These are phyloP conservation scores for Pachysandra terminalis DNA, from an alignment of 164 flowering plant species.

Conservation along the genomic window DNA sequence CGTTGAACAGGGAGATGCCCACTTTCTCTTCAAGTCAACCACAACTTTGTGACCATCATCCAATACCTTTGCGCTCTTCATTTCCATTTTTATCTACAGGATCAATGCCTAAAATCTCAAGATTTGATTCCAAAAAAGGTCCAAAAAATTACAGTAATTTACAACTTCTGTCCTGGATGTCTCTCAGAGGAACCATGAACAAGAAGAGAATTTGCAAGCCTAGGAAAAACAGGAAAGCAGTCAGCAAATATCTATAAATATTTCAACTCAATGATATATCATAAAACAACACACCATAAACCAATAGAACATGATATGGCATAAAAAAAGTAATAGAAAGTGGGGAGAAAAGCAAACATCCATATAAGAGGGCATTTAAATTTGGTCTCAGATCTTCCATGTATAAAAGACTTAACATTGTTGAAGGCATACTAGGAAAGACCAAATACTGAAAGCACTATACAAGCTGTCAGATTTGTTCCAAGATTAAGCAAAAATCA, in stretches of 20 bases:
- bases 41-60: slow-evolving; percentile 41
- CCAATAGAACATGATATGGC: too few species aligned
- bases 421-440: too few species aligned
- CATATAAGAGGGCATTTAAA: too few species aligned
- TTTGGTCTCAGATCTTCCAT: too few species aligned
- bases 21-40: slow-evolving; percentile 59
- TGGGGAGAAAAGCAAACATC: too few species aligned
- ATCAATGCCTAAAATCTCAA: slow-evolving; percentile 38
- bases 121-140: slow-evolving; percentile 17
- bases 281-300: too few species aligned
- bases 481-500: too few species aligned
- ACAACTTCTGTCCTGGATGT: slow-evolving; percentile 4
- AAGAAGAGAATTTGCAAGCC: slow-evolving; percentile 13
- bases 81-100: slow-evolving; percentile 57
- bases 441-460: too few species aligned
- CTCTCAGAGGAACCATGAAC: slow-evolving; percentile 13
- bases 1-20: slow-evolving; percentile 18
- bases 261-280: too few species aligned
- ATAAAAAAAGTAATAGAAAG: too few species aligned
- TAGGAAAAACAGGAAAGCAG: slow-evolving; percentile 9
- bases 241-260: not conserved
- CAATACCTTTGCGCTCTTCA: slow-evolving; percentile 73
- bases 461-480: too few species aligned
- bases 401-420: too few species aligned
- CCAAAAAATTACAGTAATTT: slow-evolving; percentile 4